Percentiles rank a stretch among this genome's conserved stretches.
These are phyloP conservation scores for Pleurotus sapidus DNA, from an alignment of 768 basidiomycete genomes.

Conservation along the genomic window DNA sequence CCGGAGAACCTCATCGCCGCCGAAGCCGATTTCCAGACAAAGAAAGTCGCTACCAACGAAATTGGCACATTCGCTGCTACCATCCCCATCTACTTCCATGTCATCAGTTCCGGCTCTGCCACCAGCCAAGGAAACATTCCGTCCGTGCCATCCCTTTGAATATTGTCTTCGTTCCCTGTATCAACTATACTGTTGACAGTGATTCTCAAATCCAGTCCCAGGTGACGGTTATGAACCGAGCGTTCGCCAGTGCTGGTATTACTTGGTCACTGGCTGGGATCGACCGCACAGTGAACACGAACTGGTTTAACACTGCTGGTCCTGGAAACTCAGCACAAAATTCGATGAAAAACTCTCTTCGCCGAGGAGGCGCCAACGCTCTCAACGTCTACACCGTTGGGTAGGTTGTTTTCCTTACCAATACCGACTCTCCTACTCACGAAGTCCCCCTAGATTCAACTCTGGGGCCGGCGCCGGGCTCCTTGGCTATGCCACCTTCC, in stretches of 20 bases:
- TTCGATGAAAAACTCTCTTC: slow-evolving; percentile 45
- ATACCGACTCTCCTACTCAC: background rate
- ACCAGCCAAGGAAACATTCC: slow-evolving; percentile 38
- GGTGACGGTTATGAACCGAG: slow-evolving; percentile 39
- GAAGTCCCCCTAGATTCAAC: slow-evolving; percentile 25
- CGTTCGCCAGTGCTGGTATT: slow-evolving; percentile 33
- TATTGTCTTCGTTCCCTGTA: background rate
- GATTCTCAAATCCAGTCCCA: slow-evolving; percentile 33
- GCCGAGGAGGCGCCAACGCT: slow-evolving; percentile 33
- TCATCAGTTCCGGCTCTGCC: slow-evolving; percentile 27
- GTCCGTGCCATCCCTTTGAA: slow-evolving; percentile 20
- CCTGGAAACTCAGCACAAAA: slow-evolving; percentile 34
- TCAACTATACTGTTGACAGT: slow-evolving; percentile 16
- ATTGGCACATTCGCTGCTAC: background rate
- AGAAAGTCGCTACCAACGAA: slow-evolving; percentile 27
- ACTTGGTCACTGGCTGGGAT: slow-evolving; percentile 37
- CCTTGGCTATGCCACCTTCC: slow-evolving; percentile 56
- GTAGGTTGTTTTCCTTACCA: slow-evolving; percentile 20
- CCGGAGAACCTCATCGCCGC: slow-evolving; percentile 29
- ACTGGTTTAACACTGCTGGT: slow-evolving; percentile 46
- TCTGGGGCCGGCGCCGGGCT: slow-evolving; percentile 37
- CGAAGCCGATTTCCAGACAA: slow-evolving; percentile 38
- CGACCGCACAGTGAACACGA: slow-evolving; percentile 37
- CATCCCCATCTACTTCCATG: slow-evolving; percentile 29
- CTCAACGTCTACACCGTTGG: slow-evolving; percentile 55